Conservation (phyloP, 805 yeast genomes). For the Hanseniaspora nectarophila region DNA sequence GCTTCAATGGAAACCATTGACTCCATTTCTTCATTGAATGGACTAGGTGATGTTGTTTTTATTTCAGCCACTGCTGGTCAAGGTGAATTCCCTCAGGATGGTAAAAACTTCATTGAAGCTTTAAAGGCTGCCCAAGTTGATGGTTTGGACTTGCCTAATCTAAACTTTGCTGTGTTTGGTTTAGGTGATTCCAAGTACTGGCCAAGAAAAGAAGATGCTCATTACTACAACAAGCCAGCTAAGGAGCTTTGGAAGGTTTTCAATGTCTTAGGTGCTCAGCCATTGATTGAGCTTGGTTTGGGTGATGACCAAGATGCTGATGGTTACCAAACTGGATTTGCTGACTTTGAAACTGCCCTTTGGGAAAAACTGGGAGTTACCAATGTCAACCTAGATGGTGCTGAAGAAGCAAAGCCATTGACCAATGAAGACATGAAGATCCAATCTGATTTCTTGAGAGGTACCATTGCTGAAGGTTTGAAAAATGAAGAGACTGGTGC, state of each 20-base stretch:
- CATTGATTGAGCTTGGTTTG: constrained; percentile 62
- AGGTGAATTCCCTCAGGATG: constrained; percentile 82
- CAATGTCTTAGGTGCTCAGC: constrained; percentile 58
- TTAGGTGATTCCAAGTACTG: constrained; percentile 90
- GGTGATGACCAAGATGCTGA: constrained; percentile 98
- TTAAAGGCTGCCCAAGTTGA: constrained; percentile 52
- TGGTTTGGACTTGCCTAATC: constrained; percentile 48
- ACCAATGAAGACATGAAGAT: constrained; percentile 94
- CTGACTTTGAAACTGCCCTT: constrained; percentile 67
- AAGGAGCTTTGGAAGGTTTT: constrained; percentile 59
- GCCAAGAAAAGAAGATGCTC: constrained; percentile 94
- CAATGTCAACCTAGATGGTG: constrained; percentile 46
- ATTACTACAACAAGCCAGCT: constrained; percentile 85
- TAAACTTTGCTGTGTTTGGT: constrained; percentile 69
- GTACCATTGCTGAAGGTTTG: constrained; percentile 82
- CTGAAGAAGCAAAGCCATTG: constrained; percentile 81
- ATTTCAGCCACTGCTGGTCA: constrained; percentile 90
- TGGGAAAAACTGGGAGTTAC: constrained; percentile 90
- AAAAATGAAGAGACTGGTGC: constrained; percentile 78
- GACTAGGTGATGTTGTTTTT: constrained; percentile 50
- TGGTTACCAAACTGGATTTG: constrained; percentile 85
- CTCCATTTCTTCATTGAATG: constrained; percentile 53
- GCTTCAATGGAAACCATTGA: constrained; percentile 55
- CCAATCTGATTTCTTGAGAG: constrained; percentile 76
- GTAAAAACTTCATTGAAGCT: constrained; percentile 62